Conservation (phyloP, 495 filamentous ascomycete genomes). For the Endocarpon pusillum region DNA sequence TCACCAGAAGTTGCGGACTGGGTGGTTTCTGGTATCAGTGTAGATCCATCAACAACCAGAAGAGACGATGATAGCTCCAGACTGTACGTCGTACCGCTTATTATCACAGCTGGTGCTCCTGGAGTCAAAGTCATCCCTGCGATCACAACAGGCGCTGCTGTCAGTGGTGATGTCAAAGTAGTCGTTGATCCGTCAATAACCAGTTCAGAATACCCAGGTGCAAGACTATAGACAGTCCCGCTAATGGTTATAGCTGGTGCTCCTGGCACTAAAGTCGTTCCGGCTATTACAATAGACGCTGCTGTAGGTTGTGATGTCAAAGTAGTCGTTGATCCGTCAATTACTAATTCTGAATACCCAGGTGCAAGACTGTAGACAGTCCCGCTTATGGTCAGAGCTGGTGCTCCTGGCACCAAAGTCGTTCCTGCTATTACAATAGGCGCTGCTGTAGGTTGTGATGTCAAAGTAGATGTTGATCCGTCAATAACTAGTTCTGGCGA, state of each 20-base stretch:
- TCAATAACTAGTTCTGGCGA: conserved; percentile 4
- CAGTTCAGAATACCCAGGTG: conserved; percentile 3
- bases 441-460: neutral
- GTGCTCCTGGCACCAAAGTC: neutral
- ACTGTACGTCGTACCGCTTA: conserved; percentile 3
- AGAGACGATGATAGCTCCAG: neutral
- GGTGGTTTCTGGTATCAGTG: too few relatives aligned
- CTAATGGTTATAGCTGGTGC: conserved; percentile 4
- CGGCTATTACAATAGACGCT: neutral
- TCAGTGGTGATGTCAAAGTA: neutral
- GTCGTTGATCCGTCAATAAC: conserved; percentile 4
- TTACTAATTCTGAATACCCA: too few relatives aligned
- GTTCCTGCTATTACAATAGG: neutral
- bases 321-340: too few relatives aligned
- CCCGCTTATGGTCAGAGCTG: neutral
- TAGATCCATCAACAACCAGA: neutral
- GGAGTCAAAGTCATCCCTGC: neutral
- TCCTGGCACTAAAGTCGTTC: conserved; percentile 4
- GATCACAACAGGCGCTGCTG: conserved; percentile 4
- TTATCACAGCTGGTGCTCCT: conserved; percentile 3
- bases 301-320: too few relatives aligned
- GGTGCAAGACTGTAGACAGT: conserved; percentile 1
- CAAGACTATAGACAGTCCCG: conserved; percentile 5
- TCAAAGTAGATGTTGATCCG: neutral
- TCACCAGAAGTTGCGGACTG: too few relatives aligned